Evolutionary conservation across 1,139 yeast species (phyloP), one percentile per base, ranked within the genome.

Genomic region (Hansenula anomala): DNA sequence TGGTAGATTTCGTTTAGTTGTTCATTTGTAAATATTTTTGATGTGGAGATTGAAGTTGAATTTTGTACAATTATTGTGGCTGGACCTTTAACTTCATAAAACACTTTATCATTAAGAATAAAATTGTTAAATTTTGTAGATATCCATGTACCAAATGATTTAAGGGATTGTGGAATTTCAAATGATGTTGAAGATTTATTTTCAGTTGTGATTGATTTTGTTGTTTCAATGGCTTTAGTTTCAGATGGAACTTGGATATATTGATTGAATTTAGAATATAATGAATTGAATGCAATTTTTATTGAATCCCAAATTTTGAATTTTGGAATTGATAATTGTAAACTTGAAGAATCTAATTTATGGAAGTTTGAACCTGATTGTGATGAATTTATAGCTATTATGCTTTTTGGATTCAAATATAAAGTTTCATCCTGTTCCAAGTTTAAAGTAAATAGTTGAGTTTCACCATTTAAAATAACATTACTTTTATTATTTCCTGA

Each of bases 51-150:
- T 36, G 35, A 29, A 13, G 39, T 26, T 17, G 39, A 42, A 9
- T 54, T 50, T 33, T 56, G 60, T 13, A 58, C 30, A 28, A 56
- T 45, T 7, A 58, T 36, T 1, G 47, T 48, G 1, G 61, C 60
- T 7, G 63, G 63, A 1, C 63, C 63, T 33, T 43, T 36, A 9
- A 56, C 37, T 35, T 47, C 46, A 26, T 45, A 51, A 37, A 47
- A 52, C 12, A 47, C 28, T 26, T 47, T 53, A 31, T 49, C 51
- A 28, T 43, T 49, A 10, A 38, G 32, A 18, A 47, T 38, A 3
- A 43, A 10, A 20, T 42, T 46, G 18, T 45, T 37, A 33, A 49
- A 36, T 15, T 37, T 40, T 2, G 42, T 33, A 4, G 39, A 30
- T 9, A 46, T 22, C 37, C 48, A 48, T 25, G 11, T 32, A n/a